Conservation (phyloP, 306 rosid genomes). For the Luffa acutangula region DNA sequence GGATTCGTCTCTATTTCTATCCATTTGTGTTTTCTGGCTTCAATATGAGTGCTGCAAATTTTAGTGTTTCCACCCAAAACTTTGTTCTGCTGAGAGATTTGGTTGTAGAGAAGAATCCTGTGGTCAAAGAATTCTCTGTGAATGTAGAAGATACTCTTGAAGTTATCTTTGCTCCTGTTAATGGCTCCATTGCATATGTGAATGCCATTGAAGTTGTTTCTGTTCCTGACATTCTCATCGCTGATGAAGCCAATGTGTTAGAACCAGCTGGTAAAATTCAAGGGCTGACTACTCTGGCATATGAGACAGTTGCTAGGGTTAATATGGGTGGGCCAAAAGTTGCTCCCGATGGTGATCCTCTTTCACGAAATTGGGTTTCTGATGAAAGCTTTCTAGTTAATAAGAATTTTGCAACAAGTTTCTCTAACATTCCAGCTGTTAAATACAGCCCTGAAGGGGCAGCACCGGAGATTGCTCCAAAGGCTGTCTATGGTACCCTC, state of each 20-base stretch:
- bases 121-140: constrained; percentile 55
- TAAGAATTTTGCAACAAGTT: constrained; percentile 21
- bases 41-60: constrained; percentile 44
- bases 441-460: constrained; percentile 30
- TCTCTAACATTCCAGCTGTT: constrained; percentile 48
- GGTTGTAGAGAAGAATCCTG: constrained; percentile 23
- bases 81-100: constrained; percentile 46
- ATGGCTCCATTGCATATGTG: constrained; percentile 45
- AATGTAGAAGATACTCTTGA: constrained; percentile 38
- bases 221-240: constrained; percentile 48
- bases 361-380: constrained; percentile 66
- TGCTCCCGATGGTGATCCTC: constrained; percentile 44
- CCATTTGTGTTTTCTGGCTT: constrained; percentile 33
- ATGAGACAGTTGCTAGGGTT: constrained; percentile 76
- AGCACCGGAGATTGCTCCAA: constrained; percentile 54
- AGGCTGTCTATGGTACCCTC: constrained; percentile 66
- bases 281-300: constrained; percentile 36
- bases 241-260: constrained; percentile 22
- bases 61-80: constrained; percentile 41
- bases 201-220: constrained; percentile 84
- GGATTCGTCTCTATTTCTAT: constrained; percentile 86
- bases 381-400: constrained; percentile 36
- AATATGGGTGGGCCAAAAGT: constrained; percentile 86
- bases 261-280: constrained; percentile 19
- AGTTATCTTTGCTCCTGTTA: constrained; percentile 40